These are phyloP conservation scores for Pleurotus tuoliensis DNA, from an alignment of 768 basidiomycete species.

Conservation along the genomic window DNA sequence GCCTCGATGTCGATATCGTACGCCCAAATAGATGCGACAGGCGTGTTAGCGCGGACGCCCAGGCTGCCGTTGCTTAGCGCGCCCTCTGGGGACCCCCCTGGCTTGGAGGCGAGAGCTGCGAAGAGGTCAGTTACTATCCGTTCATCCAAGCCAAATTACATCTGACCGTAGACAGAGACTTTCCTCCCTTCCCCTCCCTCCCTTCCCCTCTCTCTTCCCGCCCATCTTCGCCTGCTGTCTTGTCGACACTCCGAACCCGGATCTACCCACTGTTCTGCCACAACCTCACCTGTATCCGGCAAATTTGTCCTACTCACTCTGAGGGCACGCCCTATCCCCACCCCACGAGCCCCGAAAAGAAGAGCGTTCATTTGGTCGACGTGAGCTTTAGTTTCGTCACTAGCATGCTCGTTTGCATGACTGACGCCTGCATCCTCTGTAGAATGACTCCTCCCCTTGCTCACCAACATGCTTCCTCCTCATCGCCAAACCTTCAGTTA, in stretches of 20 bases:
- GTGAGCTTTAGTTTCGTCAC: too few species aligned
- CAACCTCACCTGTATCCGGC: constrained; percentile 45
- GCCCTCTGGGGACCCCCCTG: too few species aligned
- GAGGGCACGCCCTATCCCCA: constrained; percentile 13
- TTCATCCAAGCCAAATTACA: too few species aligned
- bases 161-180: constrained; percentile 18
- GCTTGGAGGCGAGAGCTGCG: too few species aligned
- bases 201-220: neutral
- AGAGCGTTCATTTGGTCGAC: constrained; percentile 1
- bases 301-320: constrained; percentile 51
- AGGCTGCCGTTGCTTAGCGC: too few species aligned
- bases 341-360: constrained; percentile 15
- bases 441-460: too few species aligned
- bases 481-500: too few species aligned
- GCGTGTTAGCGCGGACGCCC: constrained; percentile 25
- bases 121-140: too few species aligned
- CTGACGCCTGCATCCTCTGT: too few species aligned
- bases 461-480: too few species aligned
- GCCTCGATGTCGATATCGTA: constrained; percentile 23
- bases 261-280: constrained; percentile 48
- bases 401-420: too few species aligned
- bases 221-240: neutral
- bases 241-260: neutral
- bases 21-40: constrained; percentile 44
- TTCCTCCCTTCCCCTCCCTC: constrained; percentile 14